phyloP scores from a whole-genome alignment of 495 filamentous ascomycete genomes.

The Talaromyces proteolyticus region DNA sequence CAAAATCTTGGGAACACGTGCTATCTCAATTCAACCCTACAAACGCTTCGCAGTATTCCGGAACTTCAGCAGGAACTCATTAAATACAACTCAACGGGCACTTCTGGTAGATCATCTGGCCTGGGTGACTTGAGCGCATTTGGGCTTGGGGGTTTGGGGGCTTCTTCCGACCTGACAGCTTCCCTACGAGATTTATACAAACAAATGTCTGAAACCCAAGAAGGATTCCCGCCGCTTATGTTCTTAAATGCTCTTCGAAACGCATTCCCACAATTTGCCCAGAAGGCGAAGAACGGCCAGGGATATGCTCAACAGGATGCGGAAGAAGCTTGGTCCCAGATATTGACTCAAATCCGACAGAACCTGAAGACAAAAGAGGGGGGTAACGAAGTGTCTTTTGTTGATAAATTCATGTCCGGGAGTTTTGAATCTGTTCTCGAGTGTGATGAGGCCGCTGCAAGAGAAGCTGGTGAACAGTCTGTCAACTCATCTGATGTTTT shows the following conservation, averaged over 20 bases:
- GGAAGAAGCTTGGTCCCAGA: constrained; percentile 97
- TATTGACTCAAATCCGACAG: constrained; percentile 75
- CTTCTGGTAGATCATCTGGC: constrained; percentile 25
- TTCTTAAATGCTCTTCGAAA: constrained; percentile 79
- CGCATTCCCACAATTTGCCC: constrained; percentile 90
- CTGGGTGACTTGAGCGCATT: constrained; percentile 48
- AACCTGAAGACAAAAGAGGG: constrained; percentile 66
- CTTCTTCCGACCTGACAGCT: constrained; percentile 67
- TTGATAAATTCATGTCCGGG: constrained; percentile 87
- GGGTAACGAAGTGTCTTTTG: constrained; percentile 55
- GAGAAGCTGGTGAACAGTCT: constrained; percentile 69
- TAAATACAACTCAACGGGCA: constrained; percentile 49
- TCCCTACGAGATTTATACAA: constrained; percentile 85
- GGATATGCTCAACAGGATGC: constrained; percentile 96
- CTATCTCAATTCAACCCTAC: constrained; percentile 95
- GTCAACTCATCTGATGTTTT: constrained; percentile 64
- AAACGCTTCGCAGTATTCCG: constrained; percentile 81
- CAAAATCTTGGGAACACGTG: constrained; percentile 96
- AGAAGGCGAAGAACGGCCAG: constrained; percentile 70
- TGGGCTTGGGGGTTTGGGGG: constrained; percentile 53
- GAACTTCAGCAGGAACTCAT: constrained; percentile 80
- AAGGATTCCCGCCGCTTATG: constrained; percentile 76
- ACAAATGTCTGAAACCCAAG: constrained; percentile 88
- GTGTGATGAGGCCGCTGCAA: constrained; percentile 76
- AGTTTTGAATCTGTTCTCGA: constrained; percentile 68